phyloP scores from a whole-genome alignment of 2,329 filamentous ascomycete species.

The Aureobasidium sp. region DNA sequence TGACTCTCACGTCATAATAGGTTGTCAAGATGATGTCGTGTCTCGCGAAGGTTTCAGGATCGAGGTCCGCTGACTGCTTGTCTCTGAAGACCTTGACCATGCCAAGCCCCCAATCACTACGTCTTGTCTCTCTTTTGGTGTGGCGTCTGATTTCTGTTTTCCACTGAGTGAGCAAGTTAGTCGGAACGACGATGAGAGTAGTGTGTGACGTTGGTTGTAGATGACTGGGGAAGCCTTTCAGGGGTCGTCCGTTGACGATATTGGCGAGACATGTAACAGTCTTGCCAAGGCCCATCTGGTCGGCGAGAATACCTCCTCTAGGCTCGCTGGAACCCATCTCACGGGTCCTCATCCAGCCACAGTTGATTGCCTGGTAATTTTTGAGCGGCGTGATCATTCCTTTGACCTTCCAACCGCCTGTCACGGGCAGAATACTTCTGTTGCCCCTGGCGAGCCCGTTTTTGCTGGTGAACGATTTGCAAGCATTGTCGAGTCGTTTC shows the following conservation, averaged over 20 bases:
- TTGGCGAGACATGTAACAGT: constrained; percentile 38
- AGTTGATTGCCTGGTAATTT: constrained; percentile 46
- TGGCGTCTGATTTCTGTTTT: constrained; percentile 25
- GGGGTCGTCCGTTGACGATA: constrained; percentile 34
- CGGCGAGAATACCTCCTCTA: constrained; percentile 36
- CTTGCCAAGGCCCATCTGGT: constrained; percentile 39
- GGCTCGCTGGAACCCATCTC: constrained; percentile 34
- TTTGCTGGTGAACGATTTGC: constrained; percentile 35
- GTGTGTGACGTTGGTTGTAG: constrained; percentile 20
- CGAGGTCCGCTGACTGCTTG: neutral
- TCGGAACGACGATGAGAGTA: constrained; percentile 39
- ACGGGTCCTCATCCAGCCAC: constrained; percentile 48
- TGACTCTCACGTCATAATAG: constrained; percentile 35
- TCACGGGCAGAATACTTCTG: constrained; percentile 27
- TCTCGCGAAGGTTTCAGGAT: constrained; percentile 4
- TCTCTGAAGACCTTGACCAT: constrained; percentile 16
- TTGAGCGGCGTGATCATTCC: constrained; percentile 44
- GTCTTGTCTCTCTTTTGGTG: neutral
- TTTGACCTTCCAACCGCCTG: constrained; percentile 37
- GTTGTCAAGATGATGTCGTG: constrained; percentile 35
- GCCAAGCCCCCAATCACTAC: constrained; percentile 10
- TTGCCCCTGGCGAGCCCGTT: constrained; percentile 12
- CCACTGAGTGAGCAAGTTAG: constrained; percentile 35
- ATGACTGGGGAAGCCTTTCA: constrained; percentile 10
- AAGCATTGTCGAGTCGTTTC: constrained; percentile 31